These are phyloP conservation scores for Penicillium italicum DNA, from an alignment of 2,329 filamentous ascomycete species.

Conservation along the genomic window DNA sequence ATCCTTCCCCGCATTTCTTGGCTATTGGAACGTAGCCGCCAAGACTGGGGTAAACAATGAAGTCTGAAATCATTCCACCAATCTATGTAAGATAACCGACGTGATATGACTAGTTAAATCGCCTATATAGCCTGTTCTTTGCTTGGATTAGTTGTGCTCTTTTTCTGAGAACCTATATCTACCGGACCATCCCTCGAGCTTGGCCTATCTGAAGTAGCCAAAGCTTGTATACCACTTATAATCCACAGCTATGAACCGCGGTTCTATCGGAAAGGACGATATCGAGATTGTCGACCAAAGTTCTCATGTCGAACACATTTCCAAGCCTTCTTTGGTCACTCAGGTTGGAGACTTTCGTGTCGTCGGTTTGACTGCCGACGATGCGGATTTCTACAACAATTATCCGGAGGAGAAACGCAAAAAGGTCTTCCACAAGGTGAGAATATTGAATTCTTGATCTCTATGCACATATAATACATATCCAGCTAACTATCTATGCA, in stretches of 20 bases:
- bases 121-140: neutral
- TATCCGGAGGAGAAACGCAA: conserved; percentile 9
- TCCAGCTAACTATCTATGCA: neutral
- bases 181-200: neutral
- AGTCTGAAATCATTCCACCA: neutral
- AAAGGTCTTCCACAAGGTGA: conserved; percentile 12
- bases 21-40: neutral
- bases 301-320: conserved; percentile 7
- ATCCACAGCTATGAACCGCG: conserved; percentile 4
- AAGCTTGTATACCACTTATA: neutral
- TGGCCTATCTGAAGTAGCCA: neutral
- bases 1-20: conserved; percentile 11
- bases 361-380: conserved; percentile 11
- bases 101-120: conserved; percentile 1
- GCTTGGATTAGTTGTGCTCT: no score
- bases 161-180: neutral
- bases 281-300: conserved; percentile 7
- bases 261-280: conserved; percentile 9
- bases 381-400: conserved; percentile 11
- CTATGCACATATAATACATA: neutral
- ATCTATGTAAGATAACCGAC: neutral
- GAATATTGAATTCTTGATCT: neutral
- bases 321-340: conserved; percentile 4
- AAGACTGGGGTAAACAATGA: conserved; percentile 7
- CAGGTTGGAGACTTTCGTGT: conserved; percentile 5